A percentile compares a stretch with the other conserved stretches of the same genome.
Conservation (phyloP, 805 yeast genomes). For the Wickerhamomyces sydowiorum region DNA sequence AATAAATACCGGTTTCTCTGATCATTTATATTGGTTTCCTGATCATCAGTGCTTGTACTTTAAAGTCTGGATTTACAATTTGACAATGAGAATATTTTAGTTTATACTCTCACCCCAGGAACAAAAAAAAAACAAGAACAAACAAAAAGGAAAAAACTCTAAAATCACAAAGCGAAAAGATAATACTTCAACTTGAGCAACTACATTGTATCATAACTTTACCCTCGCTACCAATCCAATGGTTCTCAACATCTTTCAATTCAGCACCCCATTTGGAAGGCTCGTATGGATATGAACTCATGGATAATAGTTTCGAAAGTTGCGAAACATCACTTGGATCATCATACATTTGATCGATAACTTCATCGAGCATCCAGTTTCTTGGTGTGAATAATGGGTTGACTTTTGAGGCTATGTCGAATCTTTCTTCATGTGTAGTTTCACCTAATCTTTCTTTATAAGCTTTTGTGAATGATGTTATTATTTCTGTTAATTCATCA, state of each 20-base stretch:
- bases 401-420: conserved; percentile 32
- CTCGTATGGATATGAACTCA: conserved; percentile 77
- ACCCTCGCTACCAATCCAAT: conserved; percentile 43
- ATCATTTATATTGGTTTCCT: too few species aligned
- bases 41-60: too few species aligned
- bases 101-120: too few species aligned
- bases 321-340: conserved; percentile 42
- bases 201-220: conserved; percentile 68
- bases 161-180: not conserved
- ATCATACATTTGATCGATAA: conserved; percentile 52
- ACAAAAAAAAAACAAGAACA: too few species aligned
- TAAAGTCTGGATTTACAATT: too few species aligned
- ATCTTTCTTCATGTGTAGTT: conserved; percentile 35
- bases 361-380: conserved; percentile 84
- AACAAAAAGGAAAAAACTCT: not conserved
- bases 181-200: conserved; percentile 43
- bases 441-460: conserved; percentile 44
- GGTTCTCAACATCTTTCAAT: conserved; percentile 48
- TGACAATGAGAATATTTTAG: too few species aligned
- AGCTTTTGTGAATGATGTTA: conserved; percentile 45
- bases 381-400: conserved; percentile 85
- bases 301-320: conserved; percentile 55
- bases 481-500: conserved; percentile 34
- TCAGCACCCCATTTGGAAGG: conserved; percentile 61
- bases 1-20: too few species aligned